A percentile compares a stretch with the other conserved stretches of the same genome.
phyloP scores from a whole-genome alignment of 2,329 filamentous ascomycete species.

The Aspergillus quadrilineatus region DNA sequence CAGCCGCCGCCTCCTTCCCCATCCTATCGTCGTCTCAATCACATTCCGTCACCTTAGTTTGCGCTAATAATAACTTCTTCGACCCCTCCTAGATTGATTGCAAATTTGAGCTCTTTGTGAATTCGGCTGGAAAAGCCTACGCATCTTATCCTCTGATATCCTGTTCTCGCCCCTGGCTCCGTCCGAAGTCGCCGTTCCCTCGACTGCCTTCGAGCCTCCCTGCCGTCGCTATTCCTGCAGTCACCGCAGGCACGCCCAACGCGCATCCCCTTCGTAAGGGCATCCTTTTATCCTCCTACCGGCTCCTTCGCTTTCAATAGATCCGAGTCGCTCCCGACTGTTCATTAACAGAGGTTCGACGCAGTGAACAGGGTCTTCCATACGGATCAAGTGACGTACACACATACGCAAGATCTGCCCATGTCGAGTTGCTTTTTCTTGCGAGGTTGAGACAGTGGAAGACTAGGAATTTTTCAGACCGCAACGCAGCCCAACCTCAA shows the following conservation, averaged over 20 bases:
- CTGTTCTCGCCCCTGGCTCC: constrained; percentile 13
- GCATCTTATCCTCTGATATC: constrained; percentile 4
- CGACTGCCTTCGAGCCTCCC: constrained; percentile 13
- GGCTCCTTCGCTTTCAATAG: background rate
- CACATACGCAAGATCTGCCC: background rate
- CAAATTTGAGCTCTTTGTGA: constrained; percentile 2
- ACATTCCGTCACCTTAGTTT: constrained; percentile 13
- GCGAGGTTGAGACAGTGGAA: constrained; percentile 12
- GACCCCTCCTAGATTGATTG: constrained; percentile 12
- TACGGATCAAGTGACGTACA: constrained; percentile 5
- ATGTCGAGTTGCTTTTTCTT: constrained; percentile 14
- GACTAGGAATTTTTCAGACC: constrained; percentile 1
- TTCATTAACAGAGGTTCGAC: background rate
- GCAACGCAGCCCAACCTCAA: constrained; percentile 3
- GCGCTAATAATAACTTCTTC: constrained; percentile 12
- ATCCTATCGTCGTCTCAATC: constrained; percentile 13
- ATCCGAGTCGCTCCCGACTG: background rate
- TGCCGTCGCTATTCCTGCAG: constrained; percentile 19
- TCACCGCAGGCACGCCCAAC: constrained; percentile 20
- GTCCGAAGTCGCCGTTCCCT: constrained; percentile 5
- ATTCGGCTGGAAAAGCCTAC: background rate
- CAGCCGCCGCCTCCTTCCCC: constrained; percentile 15
- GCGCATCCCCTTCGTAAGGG: constrained; percentile 19
- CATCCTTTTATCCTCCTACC: background rate
- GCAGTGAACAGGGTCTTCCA: background rate